A percentile compares a stretch with the other conserved stretches of the same genome.
These are phyloP conservation scores for Zizania latifolia DNA, from an alignment of 176 grass and related monocot species.

Conservation along the genomic window DNA sequence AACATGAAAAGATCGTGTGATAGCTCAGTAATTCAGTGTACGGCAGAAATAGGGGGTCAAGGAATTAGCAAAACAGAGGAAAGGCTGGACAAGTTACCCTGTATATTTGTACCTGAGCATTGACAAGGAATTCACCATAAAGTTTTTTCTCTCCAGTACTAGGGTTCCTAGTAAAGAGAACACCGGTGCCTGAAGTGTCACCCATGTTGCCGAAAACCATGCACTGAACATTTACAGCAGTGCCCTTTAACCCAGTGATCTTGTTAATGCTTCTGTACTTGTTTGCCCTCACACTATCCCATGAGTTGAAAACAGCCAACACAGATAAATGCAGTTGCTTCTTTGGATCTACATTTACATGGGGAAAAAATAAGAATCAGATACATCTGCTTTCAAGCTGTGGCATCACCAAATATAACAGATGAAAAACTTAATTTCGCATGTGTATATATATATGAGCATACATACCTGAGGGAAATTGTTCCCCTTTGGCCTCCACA, in stretches of 20 bases:
- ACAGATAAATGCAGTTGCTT: conserved; percentile 66
- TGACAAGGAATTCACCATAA: conserved; percentile 90
- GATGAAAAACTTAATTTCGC: not conserved
- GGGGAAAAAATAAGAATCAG: not conserved
- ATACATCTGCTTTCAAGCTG: not conserved
- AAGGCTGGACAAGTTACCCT: not conserved
- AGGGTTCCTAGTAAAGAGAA: conserved; percentile 90
- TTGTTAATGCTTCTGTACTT: conserved; percentile 95
- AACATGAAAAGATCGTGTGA: not conserved
- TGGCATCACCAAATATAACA: not conserved
- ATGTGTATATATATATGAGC: not conserved
- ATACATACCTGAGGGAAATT: conserved; percentile 66
- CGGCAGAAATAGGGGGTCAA: not conserved
- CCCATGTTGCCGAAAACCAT: conserved; percentile 99
- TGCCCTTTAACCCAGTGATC: conserved; percentile 75
- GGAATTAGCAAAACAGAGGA: not conserved
- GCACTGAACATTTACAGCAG: conserved; percentile 89
- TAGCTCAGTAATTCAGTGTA: not conserved
- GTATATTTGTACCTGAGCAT: conserved; percentile 61
- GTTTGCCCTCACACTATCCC: conserved; percentile 79
- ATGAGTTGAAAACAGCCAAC: conserved; percentile 79
- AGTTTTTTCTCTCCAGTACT: conserved; percentile 97
- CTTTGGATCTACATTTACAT: conserved; percentile 50
- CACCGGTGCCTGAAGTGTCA: conserved; percentile 80
- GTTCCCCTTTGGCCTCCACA: conserved; percentile 67